Conservation (phyloP, 2,329 filamentous ascomycete species). For the Pyrenochaeta sp. region DNA sequence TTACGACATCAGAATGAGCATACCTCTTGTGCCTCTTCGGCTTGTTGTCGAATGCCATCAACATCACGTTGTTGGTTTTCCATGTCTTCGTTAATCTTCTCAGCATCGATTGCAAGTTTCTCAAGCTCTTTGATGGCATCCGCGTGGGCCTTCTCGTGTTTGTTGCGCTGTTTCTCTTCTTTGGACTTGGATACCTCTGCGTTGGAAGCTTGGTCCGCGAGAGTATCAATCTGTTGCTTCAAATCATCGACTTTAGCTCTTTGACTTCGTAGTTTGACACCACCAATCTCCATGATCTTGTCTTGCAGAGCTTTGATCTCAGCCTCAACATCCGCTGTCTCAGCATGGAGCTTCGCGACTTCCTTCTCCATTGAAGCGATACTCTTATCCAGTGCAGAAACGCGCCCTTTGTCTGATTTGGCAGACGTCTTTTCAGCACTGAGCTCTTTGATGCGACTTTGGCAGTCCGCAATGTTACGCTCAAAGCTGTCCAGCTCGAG, state of each 20-base stretch:
- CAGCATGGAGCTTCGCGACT: constrained; percentile 77
- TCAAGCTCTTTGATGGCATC: constrained; percentile 83
- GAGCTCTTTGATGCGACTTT: constrained; percentile 86
- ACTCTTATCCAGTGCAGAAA: constrained; percentile 76
- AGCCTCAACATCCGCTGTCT: constrained; percentile 88
- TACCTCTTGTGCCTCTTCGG: constrained; percentile 80
- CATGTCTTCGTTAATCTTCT: constrained; percentile 80
- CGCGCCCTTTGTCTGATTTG: constrained; percentile 78
- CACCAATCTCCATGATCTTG: constrained; percentile 98
- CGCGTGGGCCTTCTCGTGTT: constrained; percentile 82
- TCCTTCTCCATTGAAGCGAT: constrained; percentile 78
- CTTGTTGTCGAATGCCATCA: constrained; percentile 73
- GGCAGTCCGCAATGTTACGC: constrained; percentile 81
- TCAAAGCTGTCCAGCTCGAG: constrained; percentile 89
- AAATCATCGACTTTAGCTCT: constrained; percentile 85
- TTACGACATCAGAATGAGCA: constrained; percentile 12
- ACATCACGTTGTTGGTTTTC: constrained; percentile 78
- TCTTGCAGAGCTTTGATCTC: constrained; percentile 93
- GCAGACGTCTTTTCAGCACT: constrained; percentile 81
- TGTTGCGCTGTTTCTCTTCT: constrained; percentile 88
- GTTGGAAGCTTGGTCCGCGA: constrained; percentile 82
- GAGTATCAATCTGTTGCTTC: constrained; percentile 82
- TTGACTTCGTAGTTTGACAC: constrained; percentile 88
- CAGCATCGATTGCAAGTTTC: constrained; percentile 73
- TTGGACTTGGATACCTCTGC: constrained; percentile 90